Evolutionary conservation across 2,329 filamentous ascomycete genomes (phyloP).

Genomic region (Xylariaceae sp.): DNA sequence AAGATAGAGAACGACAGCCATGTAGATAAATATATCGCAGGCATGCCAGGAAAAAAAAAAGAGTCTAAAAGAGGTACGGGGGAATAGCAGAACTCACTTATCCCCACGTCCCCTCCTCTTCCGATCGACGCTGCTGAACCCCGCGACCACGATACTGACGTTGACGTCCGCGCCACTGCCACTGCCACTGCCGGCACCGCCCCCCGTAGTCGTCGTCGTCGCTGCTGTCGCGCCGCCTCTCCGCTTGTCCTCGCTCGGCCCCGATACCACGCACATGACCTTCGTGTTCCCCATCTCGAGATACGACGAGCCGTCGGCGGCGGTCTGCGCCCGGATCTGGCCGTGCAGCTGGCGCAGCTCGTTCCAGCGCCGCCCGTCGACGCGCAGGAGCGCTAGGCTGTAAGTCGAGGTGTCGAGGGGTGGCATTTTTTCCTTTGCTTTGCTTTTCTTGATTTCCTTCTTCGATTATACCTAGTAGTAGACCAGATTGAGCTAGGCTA

Average conservation of each 20-base stretch:
- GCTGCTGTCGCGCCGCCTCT: conserved; percentile 32
- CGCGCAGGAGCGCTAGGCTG: conserved; percentile 78
- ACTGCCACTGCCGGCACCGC: conserved; percentile 22
- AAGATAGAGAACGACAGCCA: too few relatives aligned
- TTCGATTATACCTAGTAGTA: neutral
- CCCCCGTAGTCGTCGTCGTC: conserved; percentile 7
- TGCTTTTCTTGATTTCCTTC: neutral
- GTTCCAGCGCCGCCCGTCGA: conserved; percentile 92
- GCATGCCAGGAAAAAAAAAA: conserved; percentile 6
- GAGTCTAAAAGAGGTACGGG: conserved; percentile 6
- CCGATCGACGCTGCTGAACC: conserved; percentile 85
- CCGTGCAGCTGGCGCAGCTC: conserved; percentile 87
- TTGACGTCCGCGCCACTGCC: conserved; percentile 50
- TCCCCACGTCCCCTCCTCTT: conserved; percentile 75
- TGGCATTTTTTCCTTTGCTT: conserved; percentile 63
- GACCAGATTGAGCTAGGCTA: neutral
- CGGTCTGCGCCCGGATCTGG: conserved; percentile 88
- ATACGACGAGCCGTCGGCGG: conserved; percentile 90
- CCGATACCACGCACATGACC: conserved; percentile 88
- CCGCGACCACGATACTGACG: conserved; percentile 83
- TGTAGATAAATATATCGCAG: neutral
- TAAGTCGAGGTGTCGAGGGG: conserved; percentile 94
- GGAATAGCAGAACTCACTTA: conserved; percentile 73
- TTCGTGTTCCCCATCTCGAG: conserved; percentile 98
- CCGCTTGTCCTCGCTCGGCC: conserved; percentile 71